Base-by-base conservation (phyloP, 163 green algal species). In the Chlorella variabilis region DNA sequence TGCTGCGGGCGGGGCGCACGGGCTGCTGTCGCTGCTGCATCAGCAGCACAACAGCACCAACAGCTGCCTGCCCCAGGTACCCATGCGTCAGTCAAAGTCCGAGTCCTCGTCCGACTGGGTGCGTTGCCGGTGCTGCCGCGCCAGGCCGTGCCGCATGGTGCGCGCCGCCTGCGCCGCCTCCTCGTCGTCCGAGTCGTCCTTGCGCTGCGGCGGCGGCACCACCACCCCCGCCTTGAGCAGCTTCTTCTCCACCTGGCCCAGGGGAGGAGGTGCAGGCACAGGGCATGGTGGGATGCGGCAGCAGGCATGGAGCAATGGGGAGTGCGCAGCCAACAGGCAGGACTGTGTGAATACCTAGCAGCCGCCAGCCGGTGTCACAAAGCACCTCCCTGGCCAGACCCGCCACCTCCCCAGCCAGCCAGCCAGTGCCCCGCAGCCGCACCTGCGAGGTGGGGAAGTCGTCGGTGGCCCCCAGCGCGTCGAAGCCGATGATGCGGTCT, bases 401-500 rank as follows among this genome's bases (percentile, higher is more conserved):
- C 45, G 45, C 45, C 45, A 23, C 45, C 45, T 54, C 11, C 45
- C 11, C 45, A 23, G 45, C 45, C 15, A 15, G 23, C 9, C 18
- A 15, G 25, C 66, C 5, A 23, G 23, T 5, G 13, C 38, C 41
- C 27, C 25, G 41, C 38, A 54, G 20, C 8, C 71, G 38, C 41
- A 75, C 54, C 48, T 49, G 29, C 0, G 70, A 77, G 8, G 94
- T 98, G 18, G 84, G 75, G 77, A 98, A 98, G 87, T 97, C 93
- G 82, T 98, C 94, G 0, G 87, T 87, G 18, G 81, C 89, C 0
- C 93, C 93, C 2, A 98, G 79, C 17, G 91, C 87, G 51, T 98
- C 94, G 89, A 99, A 99, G 48, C 96, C 96, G 3, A 97, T 91
- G 6, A 98, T 63, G 11, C 94, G 75, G 54, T 95, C 94, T 59